Conservation (phyloP, 2,329 filamentous ascomycete species). For the Cordyceps cateniannulata region DNA sequence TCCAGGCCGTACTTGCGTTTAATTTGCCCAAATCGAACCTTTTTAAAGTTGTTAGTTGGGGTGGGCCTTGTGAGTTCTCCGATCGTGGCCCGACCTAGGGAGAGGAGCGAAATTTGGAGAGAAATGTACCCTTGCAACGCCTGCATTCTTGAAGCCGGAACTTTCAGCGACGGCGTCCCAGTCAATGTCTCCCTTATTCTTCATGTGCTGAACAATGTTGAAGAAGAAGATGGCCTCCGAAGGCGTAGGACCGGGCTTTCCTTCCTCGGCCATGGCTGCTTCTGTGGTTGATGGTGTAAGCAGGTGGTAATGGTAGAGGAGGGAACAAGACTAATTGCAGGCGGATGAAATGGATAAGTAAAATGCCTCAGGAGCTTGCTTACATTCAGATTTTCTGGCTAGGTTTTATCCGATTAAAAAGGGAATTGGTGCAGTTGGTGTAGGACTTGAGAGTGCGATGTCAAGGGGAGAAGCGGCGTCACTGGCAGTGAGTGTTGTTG, state of each 20-base stretch:
- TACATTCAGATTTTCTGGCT: too few relatives aligned
- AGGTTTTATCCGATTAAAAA: too few relatives aligned
- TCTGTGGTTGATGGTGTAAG: not conserved
- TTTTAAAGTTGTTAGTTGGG: not conserved
- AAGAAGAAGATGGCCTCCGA: conserved; percentile 39
- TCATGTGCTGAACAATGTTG: conserved; percentile 37
- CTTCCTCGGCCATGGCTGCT: conserved; percentile 24
- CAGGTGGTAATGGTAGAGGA: not conserved
- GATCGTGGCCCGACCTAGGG: not conserved
- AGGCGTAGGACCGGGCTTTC: conserved; percentile 30
- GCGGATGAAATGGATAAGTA: not conserved
- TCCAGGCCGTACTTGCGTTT: conserved; percentile 39
- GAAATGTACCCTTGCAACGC: conserved; percentile 35
- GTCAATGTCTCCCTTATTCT: conserved; percentile 38
- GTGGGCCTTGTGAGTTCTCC: too few relatives aligned
- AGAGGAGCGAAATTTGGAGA: not conserved
- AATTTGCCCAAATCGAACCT: conserved; percentile 44
- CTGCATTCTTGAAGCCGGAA: conserved; percentile 37
- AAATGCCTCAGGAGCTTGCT: too few relatives aligned
- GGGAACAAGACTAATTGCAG: not conserved
- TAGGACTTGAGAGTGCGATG: too few relatives aligned
- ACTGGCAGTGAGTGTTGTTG: too few relatives aligned
- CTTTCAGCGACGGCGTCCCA: conserved; percentile 40
- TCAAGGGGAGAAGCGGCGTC: too few relatives aligned
- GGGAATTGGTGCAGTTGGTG: too few relatives aligned